phyloP scores from a whole-genome alignment of 75 land plant species.

The Ceratopteris richardii region DNA sequence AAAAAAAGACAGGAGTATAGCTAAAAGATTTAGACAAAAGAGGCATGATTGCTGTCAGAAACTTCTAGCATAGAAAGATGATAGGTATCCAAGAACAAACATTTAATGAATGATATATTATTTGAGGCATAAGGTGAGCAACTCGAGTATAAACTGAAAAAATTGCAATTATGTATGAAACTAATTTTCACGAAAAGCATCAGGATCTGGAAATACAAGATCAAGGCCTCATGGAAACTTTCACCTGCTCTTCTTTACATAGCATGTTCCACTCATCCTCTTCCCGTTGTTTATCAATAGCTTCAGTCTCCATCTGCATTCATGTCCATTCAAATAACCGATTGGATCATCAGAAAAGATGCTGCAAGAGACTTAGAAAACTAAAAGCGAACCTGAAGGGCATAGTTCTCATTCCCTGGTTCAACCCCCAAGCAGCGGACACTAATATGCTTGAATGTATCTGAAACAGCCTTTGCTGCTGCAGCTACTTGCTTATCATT shows the following conservation, averaged over 20 bases:
- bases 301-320: conserved; percentile 31
- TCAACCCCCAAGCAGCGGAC: conserved; percentile 14
- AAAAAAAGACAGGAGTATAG: too few species aligned
- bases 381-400: conserved; percentile 14
- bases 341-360: neutral
- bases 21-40: too few species aligned
- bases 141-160: too few species aligned
- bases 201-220: too few species aligned
- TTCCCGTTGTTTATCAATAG: conserved; percentile 27
- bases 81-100: too few species aligned
- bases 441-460: conserved; percentile 15
- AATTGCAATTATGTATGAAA: too few species aligned
- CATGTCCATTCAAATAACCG: neutral
- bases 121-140: neutral
- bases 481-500: conserved; percentile 27
- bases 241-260: conserved; percentile 40
- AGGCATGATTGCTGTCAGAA: too few species aligned
- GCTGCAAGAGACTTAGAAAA: neutral
- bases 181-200: too few species aligned
- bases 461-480: conserved; percentile 27
- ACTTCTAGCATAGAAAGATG: too few species aligned
- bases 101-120: too few species aligned
- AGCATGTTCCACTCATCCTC: conserved; percentile 46
- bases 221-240: too few species aligned
- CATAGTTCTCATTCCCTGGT: conserved; percentile 11